Percentiles rank a stretch among this genome's conserved stretches.
Conservation (phyloP, 2,329 filamentous ascomycete species). For the Hypoxylon sp. region DNA sequence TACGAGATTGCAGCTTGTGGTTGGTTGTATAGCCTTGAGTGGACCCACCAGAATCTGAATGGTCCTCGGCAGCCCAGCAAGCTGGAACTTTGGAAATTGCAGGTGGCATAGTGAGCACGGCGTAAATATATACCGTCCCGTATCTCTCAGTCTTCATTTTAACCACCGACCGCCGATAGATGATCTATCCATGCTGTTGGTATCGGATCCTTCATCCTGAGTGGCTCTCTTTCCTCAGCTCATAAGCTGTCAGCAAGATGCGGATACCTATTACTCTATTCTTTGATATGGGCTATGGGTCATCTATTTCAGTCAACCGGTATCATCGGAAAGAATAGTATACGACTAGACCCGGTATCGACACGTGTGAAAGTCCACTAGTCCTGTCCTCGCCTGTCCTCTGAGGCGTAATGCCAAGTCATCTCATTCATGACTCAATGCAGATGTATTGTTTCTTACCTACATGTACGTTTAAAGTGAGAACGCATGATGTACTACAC, state of each 20-base stretch:
- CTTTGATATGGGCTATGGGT: neutral
- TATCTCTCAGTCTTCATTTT: constrained; percentile 4
- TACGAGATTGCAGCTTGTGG: constrained; percentile 14
- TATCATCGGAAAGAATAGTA: constrained; percentile 4
- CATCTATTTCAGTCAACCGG: neutral
- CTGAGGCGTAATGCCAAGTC: constrained; percentile 15
- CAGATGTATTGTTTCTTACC: constrained; percentile 29
- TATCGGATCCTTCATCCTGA: neutral
- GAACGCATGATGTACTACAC: constrained; percentile 7
- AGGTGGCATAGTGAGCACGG: constrained; percentile 27
- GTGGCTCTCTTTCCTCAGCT: neutral
- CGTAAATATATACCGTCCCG: constrained; percentile 35
- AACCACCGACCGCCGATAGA: constrained; percentile 13
- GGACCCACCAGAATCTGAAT: constrained; percentile 23
- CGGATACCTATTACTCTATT: neutral
- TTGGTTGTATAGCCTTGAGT: constrained; percentile 34
- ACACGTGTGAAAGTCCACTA: constrained; percentile 22
- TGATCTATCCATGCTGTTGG: neutral
- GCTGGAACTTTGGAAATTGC: neutral
- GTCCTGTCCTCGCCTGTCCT: neutral
- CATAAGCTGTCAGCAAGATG: neutral
- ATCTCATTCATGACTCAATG: constrained; percentile 1
- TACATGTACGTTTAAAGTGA: constrained; percentile 15
- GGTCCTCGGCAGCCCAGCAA: constrained; percentile 24
- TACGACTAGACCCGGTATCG: neutral